Evolutionary conservation across 371 early-diverging fungal species (phyloP).

Genomic region (Haplosporangium sp.): DNA sequence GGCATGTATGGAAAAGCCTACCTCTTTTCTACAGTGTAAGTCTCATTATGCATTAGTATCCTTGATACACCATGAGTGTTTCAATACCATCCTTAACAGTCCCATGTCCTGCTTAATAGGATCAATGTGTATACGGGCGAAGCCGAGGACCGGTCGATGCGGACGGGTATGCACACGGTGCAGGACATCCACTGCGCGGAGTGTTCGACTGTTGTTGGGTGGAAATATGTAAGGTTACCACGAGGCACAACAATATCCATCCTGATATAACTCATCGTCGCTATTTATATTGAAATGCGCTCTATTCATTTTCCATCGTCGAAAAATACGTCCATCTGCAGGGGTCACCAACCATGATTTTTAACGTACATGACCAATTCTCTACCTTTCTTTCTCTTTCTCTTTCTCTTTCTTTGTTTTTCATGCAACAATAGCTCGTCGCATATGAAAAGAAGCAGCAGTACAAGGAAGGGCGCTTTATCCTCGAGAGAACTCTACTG

Average conservation of each 20-base stretch:
- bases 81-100: not conserved
- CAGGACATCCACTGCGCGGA: conserved; percentile 69
- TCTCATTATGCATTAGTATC: not conserved
- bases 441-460: conserved; percentile 71
- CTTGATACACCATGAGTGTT: too few species aligned
- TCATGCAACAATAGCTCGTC: conserved; percentile 57
- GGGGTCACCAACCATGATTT: not conserved
- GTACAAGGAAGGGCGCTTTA: conserved; percentile 81
- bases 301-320: not conserved
- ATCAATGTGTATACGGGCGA: conserved; percentile 73
- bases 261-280: too few species aligned
- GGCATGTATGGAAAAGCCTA: conserved; percentile 74
- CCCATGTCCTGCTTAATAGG: conserved; percentile 41
- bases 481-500: conserved; percentile 63
- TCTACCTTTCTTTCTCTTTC: conserved; percentile 1
- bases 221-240: conserved; percentile 70
- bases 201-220: conserved; percentile 73
- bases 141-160: conserved; percentile 69
- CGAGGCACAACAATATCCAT: not conserved
- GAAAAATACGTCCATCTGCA: not conserved
- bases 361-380: not conserved
- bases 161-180: conserved; percentile 77
- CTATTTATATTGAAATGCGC: too few species aligned
- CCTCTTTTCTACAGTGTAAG: conserved; percentile 71
- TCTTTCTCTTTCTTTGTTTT: conserved; percentile 6